Evolutionary conservation across 2,329 filamentous ascomycete species (phyloP).

Genomic region (Teratosphaeria gauchensis): DNA sequence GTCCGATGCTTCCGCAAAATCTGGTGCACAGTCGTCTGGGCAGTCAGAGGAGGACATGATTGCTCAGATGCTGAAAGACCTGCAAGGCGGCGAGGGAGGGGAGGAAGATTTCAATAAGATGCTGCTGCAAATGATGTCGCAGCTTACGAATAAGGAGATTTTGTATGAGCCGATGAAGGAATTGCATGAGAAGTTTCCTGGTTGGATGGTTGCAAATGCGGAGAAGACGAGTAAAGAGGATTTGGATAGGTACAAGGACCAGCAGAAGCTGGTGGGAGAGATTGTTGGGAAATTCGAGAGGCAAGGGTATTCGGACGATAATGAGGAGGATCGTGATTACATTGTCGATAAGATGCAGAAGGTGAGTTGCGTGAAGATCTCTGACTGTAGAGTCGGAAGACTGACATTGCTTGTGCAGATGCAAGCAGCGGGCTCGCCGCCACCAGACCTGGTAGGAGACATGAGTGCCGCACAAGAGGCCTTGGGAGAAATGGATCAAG

Average conservation of each 20-base stretch:
- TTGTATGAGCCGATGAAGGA: slow-evolving; percentile 99
- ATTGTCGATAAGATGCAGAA: slow-evolving; percentile 98
- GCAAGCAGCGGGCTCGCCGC: slow-evolving; percentile 89
- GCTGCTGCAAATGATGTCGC: slow-evolving; percentile 97
- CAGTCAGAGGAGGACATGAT: slow-evolving; percentile 65
- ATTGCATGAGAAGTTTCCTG: slow-evolving; percentile 81
- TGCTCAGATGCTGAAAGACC: slow-evolving; percentile 83
- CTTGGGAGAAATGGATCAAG: slow-evolving; percentile 45
- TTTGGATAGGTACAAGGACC: slow-evolving; percentile 67
- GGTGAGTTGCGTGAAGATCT: slow-evolving; percentile 43
- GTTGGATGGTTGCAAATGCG: slow-evolving; percentile 74
- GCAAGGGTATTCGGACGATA: slow-evolving; percentile 69
- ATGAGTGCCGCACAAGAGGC: slow-evolving; percentile 72
- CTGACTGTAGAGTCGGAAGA: neutral
- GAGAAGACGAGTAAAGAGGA: slow-evolving; percentile 69
- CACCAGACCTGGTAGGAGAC: slow-evolving; percentile 81
- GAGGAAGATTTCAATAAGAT: slow-evolving; percentile 92
- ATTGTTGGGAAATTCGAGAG: slow-evolving; percentile 87
- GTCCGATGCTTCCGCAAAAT: slow-evolving; percentile 76
- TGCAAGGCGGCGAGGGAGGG: slow-evolving; percentile 42
- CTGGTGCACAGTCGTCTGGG: slow-evolving; percentile 56
- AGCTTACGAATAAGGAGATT: slow-evolving; percentile 96
- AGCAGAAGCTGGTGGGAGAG: slow-evolving; percentile 68
- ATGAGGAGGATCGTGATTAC: slow-evolving; percentile 72
- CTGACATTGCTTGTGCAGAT: slow-evolving; percentile 52